These are phyloP conservation scores for Phoma herbarum DNA, from an alignment of 2,329 filamentous ascomycete genomes.

Conservation along the genomic window DNA sequence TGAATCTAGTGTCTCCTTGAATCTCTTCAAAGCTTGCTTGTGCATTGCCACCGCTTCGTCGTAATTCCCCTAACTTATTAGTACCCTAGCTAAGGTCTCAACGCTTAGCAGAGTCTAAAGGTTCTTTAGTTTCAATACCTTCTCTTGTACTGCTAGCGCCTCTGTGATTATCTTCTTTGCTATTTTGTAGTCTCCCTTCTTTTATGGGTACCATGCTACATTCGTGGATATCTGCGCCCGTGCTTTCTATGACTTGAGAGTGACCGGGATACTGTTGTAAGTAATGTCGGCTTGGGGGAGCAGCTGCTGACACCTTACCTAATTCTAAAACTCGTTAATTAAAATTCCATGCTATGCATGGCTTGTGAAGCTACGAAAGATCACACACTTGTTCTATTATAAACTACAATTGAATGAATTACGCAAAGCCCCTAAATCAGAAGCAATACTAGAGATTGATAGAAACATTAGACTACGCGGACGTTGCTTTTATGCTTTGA, in stretches of 20 bases:
- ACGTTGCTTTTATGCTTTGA: no score
- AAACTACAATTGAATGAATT: no score
- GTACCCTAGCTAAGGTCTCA: not conserved
- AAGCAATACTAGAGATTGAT: no score
- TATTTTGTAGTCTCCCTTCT: not conserved
- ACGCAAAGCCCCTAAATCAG: no score
- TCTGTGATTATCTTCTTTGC: not conserved
- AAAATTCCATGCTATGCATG: no score
- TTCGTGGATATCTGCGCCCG: conserved; percentile 1
- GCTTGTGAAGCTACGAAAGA: no score
- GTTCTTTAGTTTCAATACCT: not conserved
- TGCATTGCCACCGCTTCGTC: not conserved
- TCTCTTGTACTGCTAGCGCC: not conserved
- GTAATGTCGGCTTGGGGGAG: not conserved
- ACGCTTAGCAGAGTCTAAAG: not conserved
- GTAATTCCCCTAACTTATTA: not conserved
- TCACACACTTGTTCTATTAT: no score
- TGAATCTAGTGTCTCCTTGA: not conserved
- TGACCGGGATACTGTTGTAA: not conserved
- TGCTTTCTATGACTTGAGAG: not conserved
- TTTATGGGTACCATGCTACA: conserved; percentile 2
- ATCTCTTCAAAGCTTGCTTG: not conserved
- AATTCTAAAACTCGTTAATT: conserved; percentile 5
- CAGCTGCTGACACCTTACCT: not conserved
- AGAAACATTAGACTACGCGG: no score